Evolutionary conservation across 176 grass and related monocot species (phyloP), one percentile per base, ranked within the genome.

Genomic region (Pontederia paniculata): DNA sequence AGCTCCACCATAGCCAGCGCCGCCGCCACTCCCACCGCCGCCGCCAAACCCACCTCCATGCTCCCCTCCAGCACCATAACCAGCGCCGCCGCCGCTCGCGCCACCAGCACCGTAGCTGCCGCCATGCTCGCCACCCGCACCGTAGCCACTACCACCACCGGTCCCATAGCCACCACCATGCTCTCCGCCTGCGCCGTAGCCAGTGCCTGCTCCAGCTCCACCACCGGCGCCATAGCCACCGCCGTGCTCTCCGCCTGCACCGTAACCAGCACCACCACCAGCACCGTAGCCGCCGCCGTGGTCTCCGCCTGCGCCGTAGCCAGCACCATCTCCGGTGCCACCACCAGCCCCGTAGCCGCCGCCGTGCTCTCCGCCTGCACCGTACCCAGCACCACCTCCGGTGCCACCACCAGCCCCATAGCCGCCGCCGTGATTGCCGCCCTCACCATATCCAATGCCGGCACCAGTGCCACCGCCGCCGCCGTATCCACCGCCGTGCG

Each of bases 101-200:
- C 58, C 17, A 8, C 58, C 42, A 2, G 4, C n/a, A 0, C 58
- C 58, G 12, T 21, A 21, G 0, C 58, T 31, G 6, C 16, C 42
- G 6, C 58, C 41, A 44, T 60, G 57, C 5, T 60, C 57, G 3
- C 57, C 57, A 21, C 41, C 57, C 17, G 57, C 57, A 44, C 57
- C 57, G 44, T 44, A 43, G 16, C 41, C 57, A 2, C 1, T 16
- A 0, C 57, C 58, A 8, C n/a, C 58, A 20, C 58, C 58, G 5
- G n/a, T 21, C 5, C 25, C 25, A 31, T 17, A 6, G 6, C 58
- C 42, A 13, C 16, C 17, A 1, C 42, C 58, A 20, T 45, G 25
- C 25, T 31, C 25, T 31, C 25, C 25, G 25, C 25, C 25, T 31
- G 25, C 25, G 1, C 45, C 58, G 6, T 42, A 41, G 13, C 58